Base-by-base conservation (phyloP, 2,329 filamentous ascomycete species). In the Coniochaeta pulveracea region DNA sequence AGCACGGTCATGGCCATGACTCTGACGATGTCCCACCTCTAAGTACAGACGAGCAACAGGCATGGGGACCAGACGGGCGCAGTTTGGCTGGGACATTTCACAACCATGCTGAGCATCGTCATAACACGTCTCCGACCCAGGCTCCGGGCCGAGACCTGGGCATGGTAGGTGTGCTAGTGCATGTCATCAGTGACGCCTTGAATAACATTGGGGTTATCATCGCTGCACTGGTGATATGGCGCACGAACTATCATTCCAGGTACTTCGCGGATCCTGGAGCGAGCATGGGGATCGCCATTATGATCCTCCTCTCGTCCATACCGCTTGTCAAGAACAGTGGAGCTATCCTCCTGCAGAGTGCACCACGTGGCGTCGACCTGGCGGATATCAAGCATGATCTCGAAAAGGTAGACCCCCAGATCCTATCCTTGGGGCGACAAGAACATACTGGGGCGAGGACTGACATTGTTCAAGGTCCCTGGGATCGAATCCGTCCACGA, bases 201-300 rank as follows among this genome's bases (percentile, higher is more conserved):
- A 86, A 85, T 56, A 88, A 88, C 44, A 52, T 85, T 9, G 80
- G 80, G 8, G 80, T 88, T 38, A 84, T 85, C 31, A 59, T 78
- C 22, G 70, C 80, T 1, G 79, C 77, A 0, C 46, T 78, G 3
- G 62, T 84, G 19, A 80, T 86, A 49, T 85, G 79, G 80, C 60
- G 76, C 36, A 61, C 68, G 0, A 49, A 64, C 19, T 73, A 68
- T 19, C 59, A 69, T 1, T 61, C 53, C 4, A 64, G 77, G 21
- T 83, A 69, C 57, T 86, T 85, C 43, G 79, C 76, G 5, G 82
- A 88, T 47, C 81, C 82, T 0, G 76, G 65, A 4, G 68, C 78
- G 21, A 73, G 77, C 37, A 63, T 82, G 50, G 76, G 66, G 33
- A 88, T 86, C 44, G 69, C 77, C 3, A 38, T 84, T n/a, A 78